Evolutionary conservation across 257 asterid genomes (phyloP), one percentile per base, ranked within the genome.

Genomic region (Solanum pimpinellifolium): DNA sequence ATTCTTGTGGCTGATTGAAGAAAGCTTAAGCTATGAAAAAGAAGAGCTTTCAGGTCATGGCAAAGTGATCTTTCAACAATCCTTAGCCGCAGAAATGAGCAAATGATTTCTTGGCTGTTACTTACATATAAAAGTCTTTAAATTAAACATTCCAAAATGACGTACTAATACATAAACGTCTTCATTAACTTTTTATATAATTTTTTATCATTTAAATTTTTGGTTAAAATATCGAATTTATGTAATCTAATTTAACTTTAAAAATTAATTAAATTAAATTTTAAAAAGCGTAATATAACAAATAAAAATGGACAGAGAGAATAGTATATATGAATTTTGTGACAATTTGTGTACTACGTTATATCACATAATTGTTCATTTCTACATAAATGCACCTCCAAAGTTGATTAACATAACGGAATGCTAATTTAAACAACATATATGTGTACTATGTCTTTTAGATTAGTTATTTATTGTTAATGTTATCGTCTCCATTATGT

Each of bases 71-170:
- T 46, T 11, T 9, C 66, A 47, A 29, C 68, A 29, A 47, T 80
- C 42, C 85, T 49, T 49, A 27, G 85, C 85, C 69, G 85, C 85
- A 80, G 44, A 80, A 47, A 80, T 47, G 18, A 31, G 69, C 11
- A 77, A 9, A 6, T 6, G 60, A 42, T 4, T n/a, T 42, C 37
- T 42, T 42, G 60, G 60, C n/a, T 42, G 23, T 41, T 42, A 41
- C 83, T 76, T 44, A n/a, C 39, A n/a, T n/a, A 73, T 59, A 59
- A 59, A 2, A 68, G 37, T 62, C 29, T 62, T 62, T 23, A 21
- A 23, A 23, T 62, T 62, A 60, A 60, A 60, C 68, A 21, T 56
- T 56, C n/a, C 65, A 56, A 10, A 56, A 18, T 2, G 23, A 6
- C 23, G 5, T 44, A 44, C 0, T 49, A 15, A 62, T 23, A 23